Base-by-base conservation (phyloP, 2,329 filamentous ascomycete genomes). In the Neurospora sp. region DNA sequence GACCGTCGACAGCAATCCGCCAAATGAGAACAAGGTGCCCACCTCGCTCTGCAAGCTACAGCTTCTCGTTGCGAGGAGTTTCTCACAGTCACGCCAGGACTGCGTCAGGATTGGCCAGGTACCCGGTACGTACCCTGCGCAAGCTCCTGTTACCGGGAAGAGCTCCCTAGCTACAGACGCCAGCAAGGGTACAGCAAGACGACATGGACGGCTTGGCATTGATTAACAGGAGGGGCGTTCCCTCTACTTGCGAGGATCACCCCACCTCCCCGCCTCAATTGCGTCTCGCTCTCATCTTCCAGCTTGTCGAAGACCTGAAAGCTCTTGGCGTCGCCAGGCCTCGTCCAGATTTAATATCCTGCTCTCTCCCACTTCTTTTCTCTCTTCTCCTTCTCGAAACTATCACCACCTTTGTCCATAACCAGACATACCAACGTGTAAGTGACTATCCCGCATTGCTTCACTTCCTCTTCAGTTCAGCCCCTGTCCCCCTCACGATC, bases 191-290 rank as follows among this genome's bases (percentile, higher is more conserved):
- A 33, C 28, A 62, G 52, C 28, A 62, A 46, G n/a, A 46, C 8
- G 42, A 46, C n/a, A 28, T 28, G 42, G 17, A 15, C 40, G 28
- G 40, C 70, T 69, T 73, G 72, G 70, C 70, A 69, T 42, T 67
- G 70, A 71, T 69, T 75, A 73, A 72, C 71, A 71, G 42, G 52
- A 58, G 36, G 52, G 43, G 39, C n/a, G 71, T 71, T 68, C 71
- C 68, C 67, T 70, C 68, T 70, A 74, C 73, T 69, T 73, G n/a
- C 43, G 38, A 42, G 69, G 70, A 72, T 74, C 74, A 76, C 75
- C 74, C 75, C 73, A 76, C 75, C 73, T 70, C 72, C 74, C 75
- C 73, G 75, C 75, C 73, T 70, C 72, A 52, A 62, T 62, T 62
- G 52, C 52, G 52, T 36, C 52, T 28, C 28, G 28, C 38, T 68